These are phyloP conservation scores for Mucor saturninus DNA, from an alignment of 371 early-diverging fungal genomes.

Conservation along the genomic window DNA sequence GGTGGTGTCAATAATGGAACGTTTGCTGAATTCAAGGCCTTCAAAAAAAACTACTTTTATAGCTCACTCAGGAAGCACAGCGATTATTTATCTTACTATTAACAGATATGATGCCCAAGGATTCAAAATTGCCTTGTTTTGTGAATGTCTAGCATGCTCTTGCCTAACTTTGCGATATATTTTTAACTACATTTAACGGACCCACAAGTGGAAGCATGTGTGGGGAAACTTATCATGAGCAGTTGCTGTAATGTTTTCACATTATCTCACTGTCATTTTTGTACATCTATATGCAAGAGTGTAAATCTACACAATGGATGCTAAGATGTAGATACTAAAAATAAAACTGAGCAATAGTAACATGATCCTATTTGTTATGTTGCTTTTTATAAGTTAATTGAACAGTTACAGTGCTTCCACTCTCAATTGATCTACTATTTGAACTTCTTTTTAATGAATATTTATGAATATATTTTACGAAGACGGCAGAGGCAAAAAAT, in stretches of 20 bases:
- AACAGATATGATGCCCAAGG: conserved; percentile 91
- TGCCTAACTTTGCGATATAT: conserved; percentile 78
- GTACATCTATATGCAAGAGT: too few species aligned
- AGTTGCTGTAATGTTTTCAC: conserved; percentile 37
- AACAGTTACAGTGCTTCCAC: too few species aligned
- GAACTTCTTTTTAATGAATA: not conserved
- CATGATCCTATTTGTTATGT: too few species aligned
- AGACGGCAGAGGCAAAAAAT: conserved; percentile 10
- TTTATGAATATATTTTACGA: conserved; percentile 14
- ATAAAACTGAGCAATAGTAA: too few species aligned
- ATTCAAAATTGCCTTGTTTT: conserved; percentile 92
- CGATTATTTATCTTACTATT: conserved; percentile 77
- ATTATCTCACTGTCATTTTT: too few species aligned
- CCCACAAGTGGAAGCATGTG: conserved; percentile 83
- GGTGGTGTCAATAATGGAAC: conserved; percentile 82
- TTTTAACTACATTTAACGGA: conserved; percentile 90
- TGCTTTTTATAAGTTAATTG: too few species aligned
- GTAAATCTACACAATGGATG: too few species aligned
- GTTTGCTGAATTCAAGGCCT: conserved; percentile 78
- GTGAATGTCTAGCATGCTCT: conserved; percentile 61
- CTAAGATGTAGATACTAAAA: too few species aligned
- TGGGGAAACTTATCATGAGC: conserved; percentile 92
- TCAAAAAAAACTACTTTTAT: conserved; percentile 82
- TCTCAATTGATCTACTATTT: too few species aligned
- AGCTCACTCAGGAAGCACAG: conserved; percentile 78